Base-by-base conservation (phyloP, 345 rosid genomes). In the Ceriops tagal region DNA sequence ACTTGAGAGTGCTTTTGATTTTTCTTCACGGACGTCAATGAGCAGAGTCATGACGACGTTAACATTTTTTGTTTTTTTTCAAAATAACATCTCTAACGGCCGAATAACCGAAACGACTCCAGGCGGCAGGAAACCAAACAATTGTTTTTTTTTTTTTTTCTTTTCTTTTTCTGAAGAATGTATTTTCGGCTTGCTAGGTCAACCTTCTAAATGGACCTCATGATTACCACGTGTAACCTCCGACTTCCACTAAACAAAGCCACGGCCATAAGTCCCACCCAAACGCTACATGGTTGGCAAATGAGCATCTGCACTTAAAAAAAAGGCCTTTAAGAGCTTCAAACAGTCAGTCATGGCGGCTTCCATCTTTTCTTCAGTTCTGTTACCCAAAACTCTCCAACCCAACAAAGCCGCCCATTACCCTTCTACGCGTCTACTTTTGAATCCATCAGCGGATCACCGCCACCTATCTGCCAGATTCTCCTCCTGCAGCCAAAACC, bases 151-250 rank as follows among this genome's bases (percentile, higher is more conserved):
- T 37, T 37, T 9, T 9, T 39, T 39, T 39, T 39, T 39, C 13
- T 43, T 11, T 3, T 34, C 1, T 34, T 34, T 34, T 34, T 34
- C 8, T 34, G 0, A 43, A 43, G 18, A 43, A 43, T 43, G 3
- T 43, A 43, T 43, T 43, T 43, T 43, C 49, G 19, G 11, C 19
- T 21, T 53, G 10, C 4, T n/a, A 53, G 58, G 26, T 9, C 22
- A 51, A 51, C 5, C 19, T 34, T 34, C 37, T 34, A 8, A 1
- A 8, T 1, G 10, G 37, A 34, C 37, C 37, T 34, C 37, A n/a
- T 22, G 26, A n/a, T n/a, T 53, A 1, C 22, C 81, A 84, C 90
- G 86, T 84, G 81, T 77, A 35, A 3, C n/a, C 43, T 35, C 49
- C 68, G 11, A 63, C 53, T 72, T 65, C 83, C 86, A 86, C 77